phyloP scores from a whole-genome alignment of 306 rosid species.

The Pyrus communis region DNA sequence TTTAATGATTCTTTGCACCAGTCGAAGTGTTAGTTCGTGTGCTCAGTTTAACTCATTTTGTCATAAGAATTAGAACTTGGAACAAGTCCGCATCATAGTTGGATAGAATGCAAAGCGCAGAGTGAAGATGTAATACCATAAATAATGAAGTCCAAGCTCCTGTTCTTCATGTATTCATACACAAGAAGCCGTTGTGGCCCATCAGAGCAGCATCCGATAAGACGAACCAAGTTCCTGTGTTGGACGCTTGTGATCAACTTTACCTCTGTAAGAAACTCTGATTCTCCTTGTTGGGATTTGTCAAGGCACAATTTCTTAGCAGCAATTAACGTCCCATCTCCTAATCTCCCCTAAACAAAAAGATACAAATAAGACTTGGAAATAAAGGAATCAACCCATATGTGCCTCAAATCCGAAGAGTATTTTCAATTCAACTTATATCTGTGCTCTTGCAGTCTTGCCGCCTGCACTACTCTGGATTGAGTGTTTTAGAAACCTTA shows the following conservation, averaged over 20 bases:
- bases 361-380: not conserved
- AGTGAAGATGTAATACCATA: constrained; percentile 37
- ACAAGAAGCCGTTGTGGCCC: constrained; percentile 81
- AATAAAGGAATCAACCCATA: constrained; percentile 9
- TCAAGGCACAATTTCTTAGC: constrained; percentile 68
- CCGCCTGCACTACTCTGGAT: not conserved
- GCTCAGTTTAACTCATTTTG: too few species aligned
- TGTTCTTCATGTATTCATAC: constrained; percentile 77
- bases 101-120: not conserved
- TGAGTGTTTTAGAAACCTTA: not conserved
- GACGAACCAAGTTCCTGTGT: constrained; percentile 81
- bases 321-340: constrained; percentile 61
- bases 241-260: constrained; percentile 82
- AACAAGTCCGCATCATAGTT: too few species aligned
- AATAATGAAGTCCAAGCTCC: constrained; percentile 63
- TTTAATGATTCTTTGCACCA: not conserved
- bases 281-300: constrained; percentile 83
- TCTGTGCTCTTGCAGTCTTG: not conserved
- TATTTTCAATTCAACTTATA: not conserved
- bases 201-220: constrained; percentile 77
- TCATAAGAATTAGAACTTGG: too few species aligned
- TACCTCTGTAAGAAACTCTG: constrained; percentile 78
- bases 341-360: constrained; percentile 55
- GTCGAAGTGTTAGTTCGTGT: too few species aligned
- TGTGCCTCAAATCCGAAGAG: not conserved